Percentiles rank a stretch among this genome's conserved stretches.
These are phyloP conservation scores for Cinchona pubescens DNA, from an alignment of 257 asterid genomes.

Conservation along the genomic window DNA sequence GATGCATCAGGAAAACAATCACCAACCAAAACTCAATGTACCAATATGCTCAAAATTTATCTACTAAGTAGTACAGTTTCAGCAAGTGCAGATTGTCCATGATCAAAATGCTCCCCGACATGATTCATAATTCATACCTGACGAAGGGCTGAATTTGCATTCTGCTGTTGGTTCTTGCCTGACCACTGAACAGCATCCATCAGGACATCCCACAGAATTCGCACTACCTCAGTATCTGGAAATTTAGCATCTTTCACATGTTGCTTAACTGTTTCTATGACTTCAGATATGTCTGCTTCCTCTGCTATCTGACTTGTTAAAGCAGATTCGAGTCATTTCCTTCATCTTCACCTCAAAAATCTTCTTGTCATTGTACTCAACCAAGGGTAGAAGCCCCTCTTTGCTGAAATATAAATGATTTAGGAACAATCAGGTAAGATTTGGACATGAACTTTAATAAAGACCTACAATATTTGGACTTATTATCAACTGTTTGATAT, in stretches of 20 bases:
- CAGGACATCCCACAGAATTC: conserved; percentile 88
- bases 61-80: not conserved
- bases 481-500: not conserved
- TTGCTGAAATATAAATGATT: conserved; percentile 44
- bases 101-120: not conserved
- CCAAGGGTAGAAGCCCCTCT: conserved; percentile 71
- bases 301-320: conserved; percentile 75
- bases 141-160: conserved; percentile 84
- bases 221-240: conserved; percentile 85
- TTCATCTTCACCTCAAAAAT: conserved; percentile 76
- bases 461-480: not conserved
- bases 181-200: conserved; percentile 99
- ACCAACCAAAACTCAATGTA: not conserved
- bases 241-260: conserved; percentile 87
- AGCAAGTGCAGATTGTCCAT: not conserved
- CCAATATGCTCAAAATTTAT: not conserved
- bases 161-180: conserved; percentile 94
- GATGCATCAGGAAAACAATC: not conserved
- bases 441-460: not conserved
- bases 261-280: conserved; percentile 86
- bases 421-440: not conserved
- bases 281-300: conserved; percentile 78
- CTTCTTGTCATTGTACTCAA: conserved; percentile 80
- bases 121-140: conserved; percentile 48
- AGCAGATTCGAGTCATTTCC: conserved; percentile 88